These are phyloP conservation scores for Triangularia setosa DNA, from an alignment of 2,329 filamentous ascomycete genomes.

Conservation along the genomic window DNA sequence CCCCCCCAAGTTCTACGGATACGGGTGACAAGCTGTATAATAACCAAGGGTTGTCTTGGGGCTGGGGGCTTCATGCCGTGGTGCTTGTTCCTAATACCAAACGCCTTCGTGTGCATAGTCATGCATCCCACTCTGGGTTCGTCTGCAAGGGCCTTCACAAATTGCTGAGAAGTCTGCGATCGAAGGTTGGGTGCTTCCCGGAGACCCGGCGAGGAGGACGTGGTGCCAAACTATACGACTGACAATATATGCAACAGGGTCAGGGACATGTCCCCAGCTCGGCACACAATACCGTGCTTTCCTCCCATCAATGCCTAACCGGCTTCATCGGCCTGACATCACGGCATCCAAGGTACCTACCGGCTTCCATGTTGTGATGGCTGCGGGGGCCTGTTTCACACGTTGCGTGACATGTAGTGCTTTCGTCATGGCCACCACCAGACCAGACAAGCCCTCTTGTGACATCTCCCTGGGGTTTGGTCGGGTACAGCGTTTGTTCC, in stretches of 20 bases:
- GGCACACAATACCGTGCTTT: not conserved
- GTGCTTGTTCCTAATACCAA: constrained; percentile 14
- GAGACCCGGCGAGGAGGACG: not conserved
- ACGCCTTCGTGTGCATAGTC: constrained; percentile 10
- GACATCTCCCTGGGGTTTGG: not conserved
- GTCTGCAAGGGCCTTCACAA: constrained; percentile 13
- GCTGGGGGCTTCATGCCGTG: constrained; percentile 21
- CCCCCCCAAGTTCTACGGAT: constrained; percentile 23
- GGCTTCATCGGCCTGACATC: not conserved
- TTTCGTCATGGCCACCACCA: not conserved
- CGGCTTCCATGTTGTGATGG: not conserved
- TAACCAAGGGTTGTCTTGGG: constrained; percentile 16
- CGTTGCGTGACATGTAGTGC: not conserved
- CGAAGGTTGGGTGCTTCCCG: not conserved
- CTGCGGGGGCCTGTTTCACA: not conserved
- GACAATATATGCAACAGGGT: not conserved
- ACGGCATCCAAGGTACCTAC: not conserved
- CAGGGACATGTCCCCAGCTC: not conserved
- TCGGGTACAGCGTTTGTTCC: not conserved
- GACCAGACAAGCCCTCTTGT: not conserved
- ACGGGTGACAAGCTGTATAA: constrained; percentile 25
- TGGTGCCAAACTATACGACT: not conserved
- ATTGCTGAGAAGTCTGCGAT: constrained; percentile 2
- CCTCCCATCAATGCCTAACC: not conserved
- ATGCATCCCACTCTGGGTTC: constrained; percentile 13